Evolutionary conservation across 2,329 filamentous ascomycete species (phyloP).

Genomic region (Fusarium cyanostomum): DNA sequence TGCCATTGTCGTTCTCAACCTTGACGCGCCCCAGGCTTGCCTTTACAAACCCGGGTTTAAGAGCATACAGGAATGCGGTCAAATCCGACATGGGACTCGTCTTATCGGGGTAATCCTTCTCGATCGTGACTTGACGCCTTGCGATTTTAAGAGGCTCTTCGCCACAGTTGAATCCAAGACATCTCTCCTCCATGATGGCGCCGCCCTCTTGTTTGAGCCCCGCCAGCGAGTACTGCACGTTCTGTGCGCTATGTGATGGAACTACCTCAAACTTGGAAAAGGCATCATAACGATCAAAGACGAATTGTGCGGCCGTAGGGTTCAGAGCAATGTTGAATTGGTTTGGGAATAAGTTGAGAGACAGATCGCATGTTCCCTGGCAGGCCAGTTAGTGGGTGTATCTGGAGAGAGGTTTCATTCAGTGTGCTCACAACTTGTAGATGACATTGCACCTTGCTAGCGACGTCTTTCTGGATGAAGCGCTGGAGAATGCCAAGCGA

Average conservation of each 20-base stretch:
- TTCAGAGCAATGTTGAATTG: conserved; percentile 40
- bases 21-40: conserved; percentile 10
- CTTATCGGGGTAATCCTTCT: conserved; percentile 27
- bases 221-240: conserved; percentile 31
- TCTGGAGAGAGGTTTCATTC: neutral
- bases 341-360: conserved; percentile 36
- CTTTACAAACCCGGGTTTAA: conserved; percentile 16
- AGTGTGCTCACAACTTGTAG: conserved; percentile 31
- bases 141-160: conserved; percentile 35
- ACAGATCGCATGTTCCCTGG: conserved; percentile 37
- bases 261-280: conserved; percentile 35
- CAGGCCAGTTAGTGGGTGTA: neutral
- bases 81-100: conserved; percentile 35
- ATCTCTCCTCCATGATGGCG: conserved; percentile 25
- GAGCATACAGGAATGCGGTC: conserved; percentile 26
- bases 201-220: conserved; percentile 28
- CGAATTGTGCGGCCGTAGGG: conserved; percentile 22
- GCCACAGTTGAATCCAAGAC: conserved; percentile 39
- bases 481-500: conserved; percentile 32
- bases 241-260: conserved; percentile 39
- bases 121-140: conserved; percentile 23
- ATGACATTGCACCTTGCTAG: conserved; percentile 31
- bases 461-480: conserved; percentile 31
- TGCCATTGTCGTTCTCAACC: conserved; percentile 16
- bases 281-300: conserved; percentile 22